A percentile compares a stretch with the other conserved stretches of the same genome.
phyloP scores from a whole-genome alignment of 1,284 basidiomycete genomes.

The Erythrobasidium hasegawianum region DNA sequence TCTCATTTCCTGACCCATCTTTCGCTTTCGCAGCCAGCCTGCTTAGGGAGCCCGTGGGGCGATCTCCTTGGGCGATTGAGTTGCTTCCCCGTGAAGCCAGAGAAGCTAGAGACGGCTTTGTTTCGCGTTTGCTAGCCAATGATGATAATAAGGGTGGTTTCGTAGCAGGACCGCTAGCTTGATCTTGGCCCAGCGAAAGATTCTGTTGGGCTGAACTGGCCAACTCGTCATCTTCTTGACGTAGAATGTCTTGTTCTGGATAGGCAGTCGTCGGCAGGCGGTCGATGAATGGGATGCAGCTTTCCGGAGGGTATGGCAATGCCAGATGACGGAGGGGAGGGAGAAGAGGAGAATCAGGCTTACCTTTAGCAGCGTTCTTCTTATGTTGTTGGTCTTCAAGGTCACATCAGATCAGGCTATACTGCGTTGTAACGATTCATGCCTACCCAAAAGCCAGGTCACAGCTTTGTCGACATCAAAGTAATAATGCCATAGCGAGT shows the following conservation, averaged over 20 bases:
- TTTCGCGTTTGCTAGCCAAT: conserved; percentile 29
- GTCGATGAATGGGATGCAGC: conserved; percentile 17
- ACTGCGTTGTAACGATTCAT: neutral
- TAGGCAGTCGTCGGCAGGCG: neutral
- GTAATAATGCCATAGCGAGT: conserved; percentile 81
- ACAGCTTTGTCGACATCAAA: conserved; percentile 79
- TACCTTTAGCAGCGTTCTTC: conserved; percentile 58
- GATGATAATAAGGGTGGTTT: conserved; percentile 34
- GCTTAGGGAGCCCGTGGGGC: neutral
- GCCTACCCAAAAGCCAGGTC: conserved; percentile 59
- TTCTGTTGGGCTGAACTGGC: neutral
- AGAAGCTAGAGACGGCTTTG: conserved; percentile 5
- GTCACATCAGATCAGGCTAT: conserved; percentile 39
- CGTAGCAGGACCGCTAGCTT: neutral
- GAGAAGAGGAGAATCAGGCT: conserved; percentile 49
- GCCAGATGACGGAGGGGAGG: conserved; percentile 2
- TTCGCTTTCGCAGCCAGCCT: conserved; percentile 17
- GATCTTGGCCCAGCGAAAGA: neutral
- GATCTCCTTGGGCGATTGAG: neutral
- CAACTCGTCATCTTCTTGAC: neutral
- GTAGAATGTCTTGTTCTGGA: neutral
- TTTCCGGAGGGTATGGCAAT: neutral
- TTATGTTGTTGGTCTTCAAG: conserved; percentile 40
- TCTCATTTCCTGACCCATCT: neutral
- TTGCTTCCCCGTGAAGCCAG: conserved; percentile 1